phyloP scores from a whole-genome alignment of 805 yeast species.

The Geotrichum ghanense region DNA sequence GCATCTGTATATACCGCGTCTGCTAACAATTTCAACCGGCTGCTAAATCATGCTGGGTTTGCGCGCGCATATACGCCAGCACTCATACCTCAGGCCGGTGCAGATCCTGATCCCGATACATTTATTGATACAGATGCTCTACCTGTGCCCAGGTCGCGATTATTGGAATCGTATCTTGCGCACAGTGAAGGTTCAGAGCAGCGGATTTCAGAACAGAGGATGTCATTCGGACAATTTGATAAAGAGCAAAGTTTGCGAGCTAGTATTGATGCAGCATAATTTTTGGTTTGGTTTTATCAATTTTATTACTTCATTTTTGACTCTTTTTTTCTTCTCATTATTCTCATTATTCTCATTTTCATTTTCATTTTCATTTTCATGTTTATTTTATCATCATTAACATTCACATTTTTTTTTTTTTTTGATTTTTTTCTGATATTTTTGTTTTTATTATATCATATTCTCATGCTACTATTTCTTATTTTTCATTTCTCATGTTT shows the following conservation, averaged over 20 bases:
- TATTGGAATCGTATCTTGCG: background rate
- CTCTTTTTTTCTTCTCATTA: no score
- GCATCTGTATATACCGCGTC: background rate
- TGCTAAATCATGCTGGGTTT: background rate
- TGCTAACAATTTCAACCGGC: background rate
- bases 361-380: no score
- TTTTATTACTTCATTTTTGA: no score
- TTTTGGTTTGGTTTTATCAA: no score
- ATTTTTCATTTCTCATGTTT: no score
- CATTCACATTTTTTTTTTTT: no score
- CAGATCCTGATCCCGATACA: background rate
- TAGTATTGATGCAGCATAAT: background rate
- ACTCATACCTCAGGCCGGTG: background rate
- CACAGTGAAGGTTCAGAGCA: background rate
- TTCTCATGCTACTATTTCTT: no score
- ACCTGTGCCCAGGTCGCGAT: background rate
- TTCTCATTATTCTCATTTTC: no score
- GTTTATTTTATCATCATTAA: no score
- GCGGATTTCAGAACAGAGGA: background rate
- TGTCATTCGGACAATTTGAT: background rate
- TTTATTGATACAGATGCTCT: background rate
- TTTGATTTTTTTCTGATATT: no score
- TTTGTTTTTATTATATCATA: no score
- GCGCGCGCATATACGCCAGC: background rate
- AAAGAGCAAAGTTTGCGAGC: background rate